These are phyloP conservation scores for Aciculosporium take DNA, from an alignment of 2,329 filamentous ascomycete genomes.

Conservation along the genomic window DNA sequence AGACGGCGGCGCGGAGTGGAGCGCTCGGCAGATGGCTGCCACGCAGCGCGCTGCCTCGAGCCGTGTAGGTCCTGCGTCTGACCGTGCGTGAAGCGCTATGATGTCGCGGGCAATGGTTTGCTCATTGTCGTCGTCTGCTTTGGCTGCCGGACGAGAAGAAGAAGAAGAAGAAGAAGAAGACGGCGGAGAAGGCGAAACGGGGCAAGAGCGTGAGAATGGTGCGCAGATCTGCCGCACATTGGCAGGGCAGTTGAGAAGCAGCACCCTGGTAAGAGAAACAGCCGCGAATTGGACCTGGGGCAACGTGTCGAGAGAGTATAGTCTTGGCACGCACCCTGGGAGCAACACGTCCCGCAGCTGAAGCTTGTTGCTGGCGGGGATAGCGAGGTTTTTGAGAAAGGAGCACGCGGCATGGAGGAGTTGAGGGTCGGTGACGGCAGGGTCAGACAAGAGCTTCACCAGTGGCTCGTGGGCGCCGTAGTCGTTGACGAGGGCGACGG, in stretches of 20 bases:
- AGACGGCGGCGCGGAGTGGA: constrained; percentile 29
- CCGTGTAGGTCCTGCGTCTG: constrained; percentile 36
- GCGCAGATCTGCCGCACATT: constrained; percentile 39
- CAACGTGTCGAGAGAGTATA: constrained; percentile 37
- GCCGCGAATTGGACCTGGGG: constrained; percentile 46
- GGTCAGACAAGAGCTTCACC: constrained; percentile 27
- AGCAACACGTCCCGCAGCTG: constrained; percentile 34
- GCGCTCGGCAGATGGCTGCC: constrained; percentile 36
- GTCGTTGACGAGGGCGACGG: constrained; percentile 32
- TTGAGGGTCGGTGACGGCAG: constrained; percentile 29
- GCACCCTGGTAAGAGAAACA: constrained; percentile 41
- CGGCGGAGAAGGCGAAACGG: too few relatives aligned
- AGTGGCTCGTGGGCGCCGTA: constrained; percentile 30
- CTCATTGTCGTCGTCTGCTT: constrained; percentile 8
- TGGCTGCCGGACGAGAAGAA: too few relatives aligned
- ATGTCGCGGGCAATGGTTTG: constrained; percentile 24
- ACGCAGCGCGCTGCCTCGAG: constrained; percentile 44
- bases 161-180: too few relatives aligned
- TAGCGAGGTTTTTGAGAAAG: constrained; percentile 51
- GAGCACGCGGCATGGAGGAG: constrained; percentile 43
- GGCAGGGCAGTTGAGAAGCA: constrained; percentile 35
- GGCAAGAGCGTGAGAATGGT: too few relatives aligned
- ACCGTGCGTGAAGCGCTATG: constrained; percentile 22
- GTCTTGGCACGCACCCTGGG: constrained; percentile 31
- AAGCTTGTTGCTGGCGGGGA: constrained; percentile 40